A percentile compares a stretch with the other conserved stretches of the same genome.
phyloP scores from a whole-genome alignment of 768 basidiomycete species.

The Pleurotus sapidus region DNA sequence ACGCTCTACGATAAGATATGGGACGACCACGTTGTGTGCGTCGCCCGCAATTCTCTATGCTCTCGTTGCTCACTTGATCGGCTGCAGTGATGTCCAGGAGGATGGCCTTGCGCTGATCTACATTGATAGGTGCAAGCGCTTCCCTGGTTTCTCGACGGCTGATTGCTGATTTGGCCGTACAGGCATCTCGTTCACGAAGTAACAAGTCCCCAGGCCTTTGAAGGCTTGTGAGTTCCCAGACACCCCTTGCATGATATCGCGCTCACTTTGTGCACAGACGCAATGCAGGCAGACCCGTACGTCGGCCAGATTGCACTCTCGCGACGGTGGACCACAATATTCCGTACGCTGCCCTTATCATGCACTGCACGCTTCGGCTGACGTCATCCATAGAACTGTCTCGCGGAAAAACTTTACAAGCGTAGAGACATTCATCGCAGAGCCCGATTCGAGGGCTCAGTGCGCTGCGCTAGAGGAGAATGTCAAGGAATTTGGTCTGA shows the following conservation, averaged over 20 bases:
- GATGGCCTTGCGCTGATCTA: constrained; percentile 81
- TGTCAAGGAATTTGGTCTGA: constrained; percentile 88
- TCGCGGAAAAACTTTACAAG: constrained; percentile 75
- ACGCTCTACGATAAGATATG: constrained; percentile 98
- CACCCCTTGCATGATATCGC: not conserved
- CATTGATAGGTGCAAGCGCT: constrained; percentile 62
- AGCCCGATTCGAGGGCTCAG: constrained; percentile 85
- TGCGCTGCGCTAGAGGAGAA: constrained; percentile 83
- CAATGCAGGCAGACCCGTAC: constrained; percentile 71
- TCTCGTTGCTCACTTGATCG: constrained; percentile 11
- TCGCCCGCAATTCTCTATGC: constrained; percentile 9
- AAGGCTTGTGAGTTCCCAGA: constrained; percentile 61
- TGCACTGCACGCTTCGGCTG: not conserved
- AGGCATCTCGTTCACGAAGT: constrained; percentile 84
- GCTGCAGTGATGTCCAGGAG: constrained; percentile 60
- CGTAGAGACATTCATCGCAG: constrained; percentile 71
- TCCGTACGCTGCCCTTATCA: constrained; percentile 52
- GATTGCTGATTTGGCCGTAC: not conserved
- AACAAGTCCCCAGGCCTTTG: constrained; percentile 91
- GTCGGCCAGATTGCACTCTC: constrained; percentile 85
- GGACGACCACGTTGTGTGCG: constrained; percentile 94
- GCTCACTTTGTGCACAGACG: constrained; percentile 37
- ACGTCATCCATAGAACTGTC: constrained; percentile 46
- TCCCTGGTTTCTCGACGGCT: not conserved
- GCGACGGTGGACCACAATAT: constrained; percentile 89